These are phyloP conservation scores for Amanita phalloides DNA, from an alignment of 768 basidiomycete genomes.

Conservation along the genomic window DNA sequence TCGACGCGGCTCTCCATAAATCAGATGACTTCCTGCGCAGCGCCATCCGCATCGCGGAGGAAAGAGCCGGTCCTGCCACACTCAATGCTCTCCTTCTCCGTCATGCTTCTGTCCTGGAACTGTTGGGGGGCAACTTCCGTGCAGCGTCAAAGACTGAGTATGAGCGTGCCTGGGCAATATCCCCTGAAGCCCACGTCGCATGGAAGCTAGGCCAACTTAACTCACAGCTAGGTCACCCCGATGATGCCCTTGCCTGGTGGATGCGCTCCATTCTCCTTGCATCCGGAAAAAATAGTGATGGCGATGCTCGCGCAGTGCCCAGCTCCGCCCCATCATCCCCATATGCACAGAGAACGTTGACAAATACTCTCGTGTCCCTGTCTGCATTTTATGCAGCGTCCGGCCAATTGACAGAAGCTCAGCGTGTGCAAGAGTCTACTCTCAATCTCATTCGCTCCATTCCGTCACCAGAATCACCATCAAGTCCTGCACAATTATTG, in stretches of 20 bases:
- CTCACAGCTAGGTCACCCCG: slow-evolving; percentile 37
- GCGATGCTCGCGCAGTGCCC: slow-evolving; percentile 17
- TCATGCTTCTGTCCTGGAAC: slow-evolving; percentile 48
- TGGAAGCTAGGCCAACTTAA: slow-evolving; percentile 60
- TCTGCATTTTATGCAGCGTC: slow-evolving; percentile 61
- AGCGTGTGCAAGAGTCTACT: slow-evolving; percentile 41
- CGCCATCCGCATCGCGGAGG: slow-evolving; percentile 36
- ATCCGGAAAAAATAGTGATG: slow-evolving; percentile 16
- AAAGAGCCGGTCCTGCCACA: slow-evolving; percentile 34
- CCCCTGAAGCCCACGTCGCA: slow-evolving; percentile 41
- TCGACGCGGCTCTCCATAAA: slow-evolving; percentile 44
- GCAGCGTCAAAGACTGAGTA: slow-evolving; percentile 47
- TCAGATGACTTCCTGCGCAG: slow-evolving; percentile 43
- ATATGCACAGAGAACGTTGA: slow-evolving; percentile 49
- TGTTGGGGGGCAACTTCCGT: slow-evolving; percentile 42
- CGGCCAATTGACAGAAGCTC: slow-evolving; percentile 44
- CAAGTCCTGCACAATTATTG: slow-evolving; percentile 47
- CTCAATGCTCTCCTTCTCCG: slow-evolving; percentile 42
- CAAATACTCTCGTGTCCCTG: slow-evolving; percentile 54
- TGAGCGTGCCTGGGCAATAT: slow-evolving; percentile 43
- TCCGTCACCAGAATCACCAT: slow-evolving; percentile 30
- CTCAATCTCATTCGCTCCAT: slow-evolving; percentile 47
- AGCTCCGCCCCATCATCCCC: slow-evolving; percentile 40
- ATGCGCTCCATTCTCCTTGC: slow-evolving; percentile 39
- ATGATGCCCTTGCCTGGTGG: slow-evolving; percentile 64